Base-by-base conservation (phyloP, 192 early-diverging fungal genomes). In the Gonapodya prolifera region DNA sequence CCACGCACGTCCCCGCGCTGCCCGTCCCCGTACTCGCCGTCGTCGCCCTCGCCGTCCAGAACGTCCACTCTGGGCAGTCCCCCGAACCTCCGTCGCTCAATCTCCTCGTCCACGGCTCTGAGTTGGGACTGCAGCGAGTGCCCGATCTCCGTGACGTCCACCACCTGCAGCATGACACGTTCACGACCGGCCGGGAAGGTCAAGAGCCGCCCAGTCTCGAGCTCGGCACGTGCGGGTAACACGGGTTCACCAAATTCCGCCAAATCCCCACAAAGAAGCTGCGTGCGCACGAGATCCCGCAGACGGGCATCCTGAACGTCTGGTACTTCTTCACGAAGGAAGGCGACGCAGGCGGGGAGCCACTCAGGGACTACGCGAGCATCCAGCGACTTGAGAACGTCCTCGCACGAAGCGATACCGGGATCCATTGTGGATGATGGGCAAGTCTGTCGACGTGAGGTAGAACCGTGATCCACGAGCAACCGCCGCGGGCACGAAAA, bases 341-440 rank as follows among this genome's bases (percentile, higher is more conserved):
- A 73, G 28, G 71, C 71, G 8, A 32, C 71, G 71, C 71, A 73
- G 2, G 16, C 71, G 71, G 71, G 32, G 8, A 73, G 28, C 71
- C 71, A 73, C 71, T 73, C 71, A 32, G 71, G 71, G 8, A 73
- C 28, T 8, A 73, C 31, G 71, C 71, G 71, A 8, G 71, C 71
- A 8, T 29, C 71, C 8, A 18, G 71, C 2, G 8, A 2, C 2
- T 61, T 23, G 23, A 61, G 45, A 61, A 61, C 45, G 23, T 23
- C 8, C 45, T 61, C 8, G 45, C 45, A 61, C 23, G 45, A 8
- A 61, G 45, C 45, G 45, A 61, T 61, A 16, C 45, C 45, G 23
- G 45, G 45, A 23, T 61, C 45, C 45, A 61, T 61, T 61, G 45
- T 61, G 45, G 45, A 61, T 16, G 8, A 16, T 23, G 45, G 45